Evolutionary conservation across 1,284 basidiomycete species (phyloP), one percentile per base, ranked within the genome.

Genomic region (Marasmius oreades): DNA sequence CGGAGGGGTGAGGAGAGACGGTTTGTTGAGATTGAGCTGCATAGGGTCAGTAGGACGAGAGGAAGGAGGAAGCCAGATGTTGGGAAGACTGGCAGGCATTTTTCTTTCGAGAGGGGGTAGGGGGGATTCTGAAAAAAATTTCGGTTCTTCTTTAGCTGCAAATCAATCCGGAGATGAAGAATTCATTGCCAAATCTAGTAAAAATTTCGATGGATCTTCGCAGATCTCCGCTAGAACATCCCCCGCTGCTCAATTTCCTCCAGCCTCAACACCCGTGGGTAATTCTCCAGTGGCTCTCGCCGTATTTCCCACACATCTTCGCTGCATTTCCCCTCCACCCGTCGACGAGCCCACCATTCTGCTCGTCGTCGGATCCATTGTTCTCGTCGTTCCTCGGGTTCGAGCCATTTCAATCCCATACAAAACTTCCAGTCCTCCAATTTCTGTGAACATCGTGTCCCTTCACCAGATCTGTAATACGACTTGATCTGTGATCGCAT

Each of bases 371-470:
- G 78, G 55, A 98, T 86, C 94, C 94, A 99, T 7, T 83, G 82
- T 54, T 91, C 82, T 24, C 90, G 80, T 66, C 84, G 84, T 65
- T 87, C 82, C 55, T 95, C 93, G 10, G 84, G 82, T 51, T 88
- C 81, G 70, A 92, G 76, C 23, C 82, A 79, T 69, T 95, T 95
- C 61, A 90, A 75, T 57, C 86, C 90, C 76, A 98, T 77, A 73
- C 96, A 99, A 73, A 92, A 97, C 73, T 98, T 98, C 81, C 96
- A 96, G 65, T 97, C 95, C 62, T 94, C 88, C 66, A 89, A 81
- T 69, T 96, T 95, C 53, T 79, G 78, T 0, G 76, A 77, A 70
- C 96, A 98, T 59, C 87, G 83, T 1, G 88, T 79, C 64, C 90
- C 80, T 51, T 84, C 78, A 3, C 96, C 96, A 64, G 89, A 86